Base-by-base conservation (phyloP, 768 basidiomycete genomes). In the Russula lepida region DNA sequence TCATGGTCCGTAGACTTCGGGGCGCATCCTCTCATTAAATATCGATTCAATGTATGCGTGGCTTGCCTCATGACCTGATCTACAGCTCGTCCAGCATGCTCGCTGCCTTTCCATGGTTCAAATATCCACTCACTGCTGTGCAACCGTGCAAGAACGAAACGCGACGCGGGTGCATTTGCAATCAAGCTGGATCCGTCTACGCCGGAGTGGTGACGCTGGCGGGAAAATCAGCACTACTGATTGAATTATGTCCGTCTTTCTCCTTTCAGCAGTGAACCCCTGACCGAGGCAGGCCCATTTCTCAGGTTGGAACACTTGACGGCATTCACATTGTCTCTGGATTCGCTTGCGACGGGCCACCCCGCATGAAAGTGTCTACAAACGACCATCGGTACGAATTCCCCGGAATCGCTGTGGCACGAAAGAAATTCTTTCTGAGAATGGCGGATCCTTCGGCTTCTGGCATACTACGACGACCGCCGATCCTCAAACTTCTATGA, bases 1-100 rank as follows among this genome's bases (percentile, higher is more conserved):
- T 65, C 64, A 65, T 65, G 48, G 52, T 65, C 64, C 64, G 64
- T 58, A 49, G 56, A 65, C 57, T 39, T 65, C 64, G 64, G 64
- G 62, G 41, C 35, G 33, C 51, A 54, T 30, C 35, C 51, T 54
- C 52, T 58, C 44, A 63, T 54, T 49, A 30, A 13, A 19, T n/a
- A 15, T 54, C 53, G 52, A 30, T 60, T 54, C 21, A 48, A 25
- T 9, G 28, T 9, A 32, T 19, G 17, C 44, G 39, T 21, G 13
- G 44, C 39, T 35, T 28, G 56, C 57, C 39, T 35, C 21, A 41
- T 47, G 28, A 54, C 21, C 28, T 32, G 46, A 23, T 30, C 25
- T 47, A 35, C 39, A 19, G 21, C 30, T 35, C 46, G 30, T 43
- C 46, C 44, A 32, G 44, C 46, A 49, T 13, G 35, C 47, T 35